These are phyloP conservation scores for Thielaviopsis euricoi DNA, from an alignment of 2,329 filamentous ascomycete species.

Conservation along the genomic window DNA sequence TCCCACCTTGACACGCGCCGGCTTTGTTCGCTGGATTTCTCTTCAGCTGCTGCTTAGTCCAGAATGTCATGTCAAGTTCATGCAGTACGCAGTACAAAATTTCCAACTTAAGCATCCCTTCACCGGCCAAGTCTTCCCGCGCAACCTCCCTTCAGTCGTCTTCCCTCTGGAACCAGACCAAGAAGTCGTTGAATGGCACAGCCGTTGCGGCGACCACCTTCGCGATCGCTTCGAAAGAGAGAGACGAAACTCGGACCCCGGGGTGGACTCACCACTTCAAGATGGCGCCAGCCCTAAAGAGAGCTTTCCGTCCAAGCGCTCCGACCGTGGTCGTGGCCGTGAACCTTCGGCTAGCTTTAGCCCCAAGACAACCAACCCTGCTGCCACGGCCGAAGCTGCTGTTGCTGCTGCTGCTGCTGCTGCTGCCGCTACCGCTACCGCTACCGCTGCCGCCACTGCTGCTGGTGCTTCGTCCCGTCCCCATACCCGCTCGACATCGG, in stretches of 20 bases:
- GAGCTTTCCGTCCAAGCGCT: background rate
- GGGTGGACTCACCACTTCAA: background rate
- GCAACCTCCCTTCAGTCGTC: conserved; percentile 39
- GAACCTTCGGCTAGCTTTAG: background rate
- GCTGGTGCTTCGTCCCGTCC: background rate
- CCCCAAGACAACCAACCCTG: background rate
- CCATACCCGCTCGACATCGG: conserved; percentile 7
- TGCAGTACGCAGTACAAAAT: conserved; percentile 63
- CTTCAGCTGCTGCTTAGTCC: conserved; percentile 79
- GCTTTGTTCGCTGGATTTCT: conserved; percentile 87
- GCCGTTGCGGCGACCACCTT: conserved; percentile 54
- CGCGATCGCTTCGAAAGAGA: conserved; percentile 23
- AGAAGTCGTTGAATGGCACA: conserved; percentile 78
- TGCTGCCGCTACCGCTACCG: background rate
- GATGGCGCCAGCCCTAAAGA: background rate
- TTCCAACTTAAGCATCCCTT: conserved; percentile 63
- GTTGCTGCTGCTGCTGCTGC: background rate
- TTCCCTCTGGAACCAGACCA: conserved; percentile 59
- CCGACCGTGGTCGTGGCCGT: background rate
- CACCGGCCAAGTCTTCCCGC: conserved; percentile 52
- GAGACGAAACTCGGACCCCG: conserved; percentile 22
- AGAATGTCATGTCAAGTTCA: conserved; percentile 68
- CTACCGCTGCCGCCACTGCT: background rate
- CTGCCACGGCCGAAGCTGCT: background rate
- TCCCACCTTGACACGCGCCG: conserved; percentile 65